phyloP scores from a whole-genome alignment of 352 stramenopile genomes.

The Halophytophthora batemanensis region DNA sequence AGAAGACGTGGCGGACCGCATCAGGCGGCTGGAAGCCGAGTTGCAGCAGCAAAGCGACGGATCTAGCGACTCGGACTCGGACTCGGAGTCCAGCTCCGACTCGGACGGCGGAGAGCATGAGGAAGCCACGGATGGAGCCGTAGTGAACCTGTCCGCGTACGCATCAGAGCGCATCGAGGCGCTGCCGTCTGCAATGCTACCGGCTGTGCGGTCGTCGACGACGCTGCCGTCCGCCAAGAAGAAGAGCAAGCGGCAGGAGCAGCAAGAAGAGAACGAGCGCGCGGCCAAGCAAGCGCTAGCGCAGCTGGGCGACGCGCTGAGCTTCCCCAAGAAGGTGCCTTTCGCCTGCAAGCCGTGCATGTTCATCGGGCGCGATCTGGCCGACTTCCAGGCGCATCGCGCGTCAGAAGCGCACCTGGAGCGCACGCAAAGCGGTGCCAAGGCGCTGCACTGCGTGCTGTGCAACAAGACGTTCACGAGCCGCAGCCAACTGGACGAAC shows the following conservation, averaged over 20 bases:
- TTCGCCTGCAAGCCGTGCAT: constrained; percentile 80
- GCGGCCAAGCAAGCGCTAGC: constrained; percentile 25
- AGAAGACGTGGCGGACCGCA: constrained; percentile 65
- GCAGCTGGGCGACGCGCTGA: constrained; percentile 42
- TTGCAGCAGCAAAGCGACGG: constrained; percentile 35
- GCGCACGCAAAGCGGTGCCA: constrained; percentile 25
- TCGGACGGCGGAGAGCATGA: constrained; percentile 18
- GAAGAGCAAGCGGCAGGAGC: constrained; percentile 41
- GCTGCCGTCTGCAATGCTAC: constrained; percentile 56
- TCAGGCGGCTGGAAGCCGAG: constrained; percentile 70
- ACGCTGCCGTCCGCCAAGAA: constrained; percentile 22
- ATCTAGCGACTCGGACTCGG: constrained; percentile 23
- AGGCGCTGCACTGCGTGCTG: constrained; percentile 45
- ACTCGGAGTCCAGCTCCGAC: constrained; percentile 15
- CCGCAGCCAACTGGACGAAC: constrained; percentile 63
- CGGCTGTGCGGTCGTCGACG: constrained; percentile 27
- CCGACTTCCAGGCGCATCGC: constrained; percentile 58
- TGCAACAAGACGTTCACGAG: constrained; percentile 85
- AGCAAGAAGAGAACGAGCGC: constrained; percentile 27
- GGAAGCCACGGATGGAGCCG: constrained; percentile 11
- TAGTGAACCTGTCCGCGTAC: constrained; percentile 71
- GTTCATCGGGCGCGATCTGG: constrained; percentile 73
- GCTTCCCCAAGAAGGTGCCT: constrained; percentile 71
- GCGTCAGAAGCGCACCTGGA: constrained; percentile 45
- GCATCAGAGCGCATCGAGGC: constrained; percentile 59